Conservation (phyloP, 1,284 basidiomycete species). For the Ustilago nuda region DNA sequence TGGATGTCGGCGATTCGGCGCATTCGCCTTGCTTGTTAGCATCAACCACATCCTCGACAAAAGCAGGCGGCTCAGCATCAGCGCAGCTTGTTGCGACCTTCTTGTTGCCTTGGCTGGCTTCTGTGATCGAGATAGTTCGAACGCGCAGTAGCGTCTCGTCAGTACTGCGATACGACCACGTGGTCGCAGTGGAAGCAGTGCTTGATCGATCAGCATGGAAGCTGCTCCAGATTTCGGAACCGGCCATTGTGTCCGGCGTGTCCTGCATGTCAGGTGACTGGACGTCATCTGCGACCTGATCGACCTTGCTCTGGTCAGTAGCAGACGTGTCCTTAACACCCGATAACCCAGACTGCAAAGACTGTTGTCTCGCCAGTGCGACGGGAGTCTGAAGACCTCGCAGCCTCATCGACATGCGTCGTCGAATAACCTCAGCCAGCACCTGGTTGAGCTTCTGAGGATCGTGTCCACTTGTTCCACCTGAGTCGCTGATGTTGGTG, state of each 20-base stretch:
- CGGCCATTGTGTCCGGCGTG: conserved; percentile 41
- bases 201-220: conserved; percentile 42
- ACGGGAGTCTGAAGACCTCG: conserved; percentile 9
- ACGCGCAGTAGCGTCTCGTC: conserved; percentile 1
- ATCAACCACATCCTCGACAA: neutral
- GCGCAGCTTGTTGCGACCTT: neutral
- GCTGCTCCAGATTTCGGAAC: conserved; percentile 49
- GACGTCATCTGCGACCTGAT: neutral
- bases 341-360: neutral
- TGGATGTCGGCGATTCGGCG: neutral
- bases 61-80: neutral
- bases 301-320: neutral
- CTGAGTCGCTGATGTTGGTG: conserved; percentile 29
- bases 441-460: conserved; percentile 28
- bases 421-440: conserved; percentile 21
- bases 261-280: conserved; percentile 29
- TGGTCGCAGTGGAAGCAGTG: conserved; percentile 35
- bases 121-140: neutral
- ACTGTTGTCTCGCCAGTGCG: neutral
- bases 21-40: neutral
- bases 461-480: conserved; percentile 40
- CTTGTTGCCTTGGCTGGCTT: neutral
- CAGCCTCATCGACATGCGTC: conserved; percentile 16
- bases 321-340: neutral
- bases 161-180: conserved; percentile 29